A percentile compares a stretch with the other conserved stretches of the same genome.
Evolutionary conservation across 768 basidiomycete species (phyloP).

Genomic region (Russula sp.): DNA sequence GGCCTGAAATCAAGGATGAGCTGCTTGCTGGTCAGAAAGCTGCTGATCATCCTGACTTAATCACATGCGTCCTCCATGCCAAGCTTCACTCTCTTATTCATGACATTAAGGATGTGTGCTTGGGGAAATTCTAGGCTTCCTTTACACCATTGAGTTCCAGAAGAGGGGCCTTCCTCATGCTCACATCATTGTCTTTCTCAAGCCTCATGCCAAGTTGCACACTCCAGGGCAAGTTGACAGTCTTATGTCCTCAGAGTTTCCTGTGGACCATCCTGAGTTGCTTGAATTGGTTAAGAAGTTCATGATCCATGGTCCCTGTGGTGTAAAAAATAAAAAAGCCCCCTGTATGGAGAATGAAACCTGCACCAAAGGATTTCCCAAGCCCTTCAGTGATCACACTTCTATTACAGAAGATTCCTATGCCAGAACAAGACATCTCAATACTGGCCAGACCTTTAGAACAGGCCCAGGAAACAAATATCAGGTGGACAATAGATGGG

Average conservation of each 20-base stretch:
- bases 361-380: too few species aligned
- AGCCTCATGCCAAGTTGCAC: background rate
- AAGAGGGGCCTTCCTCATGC: too few species aligned
- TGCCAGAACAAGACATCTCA: constrained; percentile 34
- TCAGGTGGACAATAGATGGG: background rate
- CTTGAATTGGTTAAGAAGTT: background rate
- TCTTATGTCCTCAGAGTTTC: background rate
- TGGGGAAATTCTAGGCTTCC: too few species aligned
- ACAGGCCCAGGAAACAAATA: constrained; percentile 20
- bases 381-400: too few species aligned
- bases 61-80: background rate
- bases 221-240: background rate
- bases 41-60: constrained; percentile 2
- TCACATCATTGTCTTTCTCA: background rate
- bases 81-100: background rate
- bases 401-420: constrained; percentile 37
- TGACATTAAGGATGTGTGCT: too few species aligned
- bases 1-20: constrained; percentile 36
- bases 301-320: background rate
- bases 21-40: constrained; percentile 32
- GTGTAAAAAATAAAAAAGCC: background rate
- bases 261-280: background rate
- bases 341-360: too few species aligned
- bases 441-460: constrained; percentile 39
- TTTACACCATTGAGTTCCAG: too few species aligned